A percentile compares a stretch with the other conserved stretches of the same genome.
Evolutionary conservation across 148 eudicot species (phyloP).

Genomic region (Selenicereus undatus): DNA sequence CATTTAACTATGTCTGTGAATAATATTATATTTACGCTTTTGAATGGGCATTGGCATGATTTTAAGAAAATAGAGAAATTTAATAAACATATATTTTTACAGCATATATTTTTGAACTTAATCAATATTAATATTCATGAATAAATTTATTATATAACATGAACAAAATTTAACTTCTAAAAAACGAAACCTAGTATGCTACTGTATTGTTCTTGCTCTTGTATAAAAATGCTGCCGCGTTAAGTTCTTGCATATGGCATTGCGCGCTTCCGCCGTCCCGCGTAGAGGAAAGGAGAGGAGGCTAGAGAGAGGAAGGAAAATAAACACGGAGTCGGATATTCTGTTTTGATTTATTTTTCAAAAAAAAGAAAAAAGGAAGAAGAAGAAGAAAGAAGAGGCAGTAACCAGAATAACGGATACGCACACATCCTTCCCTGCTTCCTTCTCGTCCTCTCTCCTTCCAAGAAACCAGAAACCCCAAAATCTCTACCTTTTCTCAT

Average conservation of each 20-base stretch:
- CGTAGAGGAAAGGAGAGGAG: background rate
- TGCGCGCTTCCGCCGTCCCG: background rate
- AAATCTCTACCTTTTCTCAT: background rate
- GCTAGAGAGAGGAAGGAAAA: background rate
- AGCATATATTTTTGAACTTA: too few species aligned
- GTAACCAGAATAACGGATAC: conserved; percentile 33
- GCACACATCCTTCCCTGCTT: conserved; percentile 1
- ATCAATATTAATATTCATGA: too few species aligned
- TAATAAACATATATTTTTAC: too few species aligned
- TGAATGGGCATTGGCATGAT: too few species aligned
- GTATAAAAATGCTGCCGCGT: background rate
- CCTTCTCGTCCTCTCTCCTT: background rate
- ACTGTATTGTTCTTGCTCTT: too few species aligned
- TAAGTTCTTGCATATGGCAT: too few species aligned
- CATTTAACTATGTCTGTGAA: too few species aligned
- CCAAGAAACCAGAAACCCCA: background rate
- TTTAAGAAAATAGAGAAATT: too few species aligned
- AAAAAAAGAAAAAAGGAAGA: background rate
- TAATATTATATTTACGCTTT: too few species aligned
- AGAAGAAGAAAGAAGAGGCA: background rate
- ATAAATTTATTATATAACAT: too few species aligned
- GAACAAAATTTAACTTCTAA: too few species aligned
- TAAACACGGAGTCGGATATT: background rate
- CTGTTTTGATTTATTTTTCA: background rate
- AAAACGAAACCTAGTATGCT: too few species aligned